A percentile compares a stretch with the other conserved stretches of the same genome.
phyloP scores from a whole-genome alignment of 75 land plant species.

The Picea glauca region DNA sequence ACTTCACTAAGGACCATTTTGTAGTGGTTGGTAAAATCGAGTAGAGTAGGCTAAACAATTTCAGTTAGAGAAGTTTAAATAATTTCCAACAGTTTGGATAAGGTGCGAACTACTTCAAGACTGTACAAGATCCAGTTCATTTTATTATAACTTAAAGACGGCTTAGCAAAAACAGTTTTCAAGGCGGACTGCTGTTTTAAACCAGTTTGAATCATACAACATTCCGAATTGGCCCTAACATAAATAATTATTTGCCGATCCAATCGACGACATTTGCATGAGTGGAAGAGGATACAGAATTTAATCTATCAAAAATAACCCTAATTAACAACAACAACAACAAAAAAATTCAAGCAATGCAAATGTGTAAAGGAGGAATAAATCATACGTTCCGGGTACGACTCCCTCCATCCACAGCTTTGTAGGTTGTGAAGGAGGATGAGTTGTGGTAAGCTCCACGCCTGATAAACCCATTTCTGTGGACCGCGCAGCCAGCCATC shows the following conservation, averaged over 20 bases:
- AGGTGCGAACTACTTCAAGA: no score
- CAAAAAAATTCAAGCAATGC: not conserved
- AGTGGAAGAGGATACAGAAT: not conserved
- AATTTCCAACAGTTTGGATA: no score
- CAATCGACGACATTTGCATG: not conserved
- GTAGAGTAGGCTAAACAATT: no score
- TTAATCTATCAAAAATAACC: not conserved
- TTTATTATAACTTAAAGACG: no score
- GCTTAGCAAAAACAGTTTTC: no score
- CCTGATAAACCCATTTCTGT: constrained; percentile 70
- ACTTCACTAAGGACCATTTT: no score
- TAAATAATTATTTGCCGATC: not conserved
- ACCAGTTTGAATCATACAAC: not conserved
- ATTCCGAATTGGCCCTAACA: not conserved
- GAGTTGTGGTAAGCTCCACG: constrained; percentile 78
- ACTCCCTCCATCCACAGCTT: constrained; percentile 85
- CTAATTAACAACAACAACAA: not conserved
- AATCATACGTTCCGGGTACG: constrained; percentile 89
- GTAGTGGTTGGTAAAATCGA: no score
- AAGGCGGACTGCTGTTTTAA: not conserved
- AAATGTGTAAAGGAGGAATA: not conserved
- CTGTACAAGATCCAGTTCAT: no score
- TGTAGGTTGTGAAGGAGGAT: constrained; percentile 42
- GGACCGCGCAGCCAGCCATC: constrained; percentile 89
- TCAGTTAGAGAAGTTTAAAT: no score